Evolutionary conservation across 345 rosid genomes (phyloP).

Genomic region (Citrus glauca): DNA sequence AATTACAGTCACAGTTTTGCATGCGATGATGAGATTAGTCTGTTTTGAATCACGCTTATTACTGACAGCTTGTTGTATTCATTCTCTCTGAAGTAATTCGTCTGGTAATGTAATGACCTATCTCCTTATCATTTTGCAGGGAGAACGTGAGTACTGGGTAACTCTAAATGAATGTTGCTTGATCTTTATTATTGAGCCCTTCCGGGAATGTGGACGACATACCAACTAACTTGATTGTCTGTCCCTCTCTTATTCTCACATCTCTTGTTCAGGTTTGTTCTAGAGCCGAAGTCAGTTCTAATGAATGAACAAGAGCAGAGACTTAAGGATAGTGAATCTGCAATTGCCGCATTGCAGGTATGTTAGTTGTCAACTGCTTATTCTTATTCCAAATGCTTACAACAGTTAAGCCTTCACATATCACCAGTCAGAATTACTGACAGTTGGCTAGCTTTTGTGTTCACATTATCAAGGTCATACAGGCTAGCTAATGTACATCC

Average conservation of each 20-base stretch:
- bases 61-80: neutral
- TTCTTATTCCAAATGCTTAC: neutral
- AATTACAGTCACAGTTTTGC: neutral
- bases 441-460: neutral
- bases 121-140: slow-evolving; percentile 56
- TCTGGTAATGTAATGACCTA: neutral
- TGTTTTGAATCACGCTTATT: neutral
- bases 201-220: slow-evolving; percentile 4
- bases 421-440: neutral
- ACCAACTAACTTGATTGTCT: slow-evolving; percentile 17
- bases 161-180: slow-evolving; percentile 1
- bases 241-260: slow-evolving; percentile 9
- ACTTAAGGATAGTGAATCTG: slow-evolving; percentile 79
- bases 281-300: slow-evolving; percentile 68
- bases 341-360: slow-evolving; percentile 74
- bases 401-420: no score
- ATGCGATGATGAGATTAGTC: neutral
- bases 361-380: neutral
- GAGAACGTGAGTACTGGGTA: slow-evolving; percentile 74
- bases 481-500: neutral
- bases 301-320: slow-evolving; percentile 80
- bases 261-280: slow-evolving; percentile 64
- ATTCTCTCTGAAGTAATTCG: neutral
- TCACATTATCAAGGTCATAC: neutral
- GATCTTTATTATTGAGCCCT: neutral